Percentiles rank a stretch among this genome's conserved stretches.
Conservation (phyloP, 805 yeast species). For the Saccharomycopsis sp. region DNA sequence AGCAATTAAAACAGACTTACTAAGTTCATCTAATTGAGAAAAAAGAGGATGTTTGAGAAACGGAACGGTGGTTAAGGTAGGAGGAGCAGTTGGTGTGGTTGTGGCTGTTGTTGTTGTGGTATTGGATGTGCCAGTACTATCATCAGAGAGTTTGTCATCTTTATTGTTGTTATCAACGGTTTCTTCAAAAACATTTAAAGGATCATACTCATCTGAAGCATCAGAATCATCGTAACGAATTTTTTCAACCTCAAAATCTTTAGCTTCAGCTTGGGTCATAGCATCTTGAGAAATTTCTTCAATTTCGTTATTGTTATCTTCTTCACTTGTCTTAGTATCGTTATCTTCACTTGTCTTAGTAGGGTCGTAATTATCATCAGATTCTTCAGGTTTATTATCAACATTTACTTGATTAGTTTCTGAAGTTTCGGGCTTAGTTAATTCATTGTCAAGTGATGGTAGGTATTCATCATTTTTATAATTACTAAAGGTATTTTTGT, state of each 20-base stretch:
- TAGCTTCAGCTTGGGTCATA: neutral
- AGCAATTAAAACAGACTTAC: slow-evolving; percentile 27
- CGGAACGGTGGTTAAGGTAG: too few relatives aligned
- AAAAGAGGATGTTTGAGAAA: slow-evolving; percentile 28
- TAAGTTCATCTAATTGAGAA: slow-evolving; percentile 25
- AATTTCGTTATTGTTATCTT: neutral
- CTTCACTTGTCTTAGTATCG: neutral
- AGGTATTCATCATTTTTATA: too few relatives aligned
- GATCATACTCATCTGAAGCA: too few relatives aligned
- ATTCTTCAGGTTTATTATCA: too few relatives aligned
- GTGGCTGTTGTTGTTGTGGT: slow-evolving; percentile 18
- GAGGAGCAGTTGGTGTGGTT: slow-evolving; percentile 9
- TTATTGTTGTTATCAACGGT: slow-evolving; percentile 7
- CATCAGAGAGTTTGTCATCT: too few relatives aligned
- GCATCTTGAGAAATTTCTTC: too few relatives aligned
- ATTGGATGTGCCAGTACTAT: slow-evolving; percentile 11
- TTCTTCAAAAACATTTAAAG: too few relatives aligned
- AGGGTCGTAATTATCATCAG: neutral
- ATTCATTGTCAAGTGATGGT: too few relatives aligned
- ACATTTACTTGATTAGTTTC: too few relatives aligned
- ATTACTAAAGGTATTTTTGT: too few relatives aligned
- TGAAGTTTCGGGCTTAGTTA: too few relatives aligned
- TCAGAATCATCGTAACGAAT: neutral
- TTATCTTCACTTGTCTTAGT: neutral
- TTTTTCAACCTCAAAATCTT: neutral